Conservation (phyloP, 2,329 filamentous ascomycete species). For the Rhexocercosporidium sp. region DNA sequence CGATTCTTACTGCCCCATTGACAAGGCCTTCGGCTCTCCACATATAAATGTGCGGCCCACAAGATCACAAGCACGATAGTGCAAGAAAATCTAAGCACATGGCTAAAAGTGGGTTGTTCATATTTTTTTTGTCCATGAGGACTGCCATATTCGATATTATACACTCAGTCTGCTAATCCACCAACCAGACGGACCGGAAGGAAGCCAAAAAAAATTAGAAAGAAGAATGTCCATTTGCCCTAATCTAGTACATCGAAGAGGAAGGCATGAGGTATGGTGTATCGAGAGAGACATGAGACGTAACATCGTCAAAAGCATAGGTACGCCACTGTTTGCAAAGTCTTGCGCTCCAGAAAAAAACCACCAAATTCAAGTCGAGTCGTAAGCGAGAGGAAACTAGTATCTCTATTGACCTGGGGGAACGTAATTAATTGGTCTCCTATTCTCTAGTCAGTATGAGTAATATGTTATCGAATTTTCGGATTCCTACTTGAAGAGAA, state of each 20-base stretch:
- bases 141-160: slow-evolving; percentile 13
- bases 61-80: neutral
- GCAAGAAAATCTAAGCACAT: neutral
- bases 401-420: slow-evolving; percentile 35
- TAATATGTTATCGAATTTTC: neutral
- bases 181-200: neutral
- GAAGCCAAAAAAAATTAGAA: slow-evolving; percentile 20
- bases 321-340: slow-evolving; percentile 32
- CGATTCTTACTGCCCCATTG: neutral
- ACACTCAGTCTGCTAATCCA: slow-evolving; percentile 3
- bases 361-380: slow-evolving; percentile 35
- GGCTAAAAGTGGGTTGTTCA: neutral
- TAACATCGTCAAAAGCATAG: slow-evolving; percentile 42
- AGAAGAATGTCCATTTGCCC: slow-evolving; percentile 38
- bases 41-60: neutral
- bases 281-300: slow-evolving; percentile 41
- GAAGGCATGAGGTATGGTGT: slow-evolving; percentile 34
- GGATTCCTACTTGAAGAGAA: slow-evolving; percentile 88
- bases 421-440: slow-evolving; percentile 41
- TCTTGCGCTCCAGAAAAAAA: slow-evolving; percentile 36
- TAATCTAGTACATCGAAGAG: slow-evolving; percentile 40
- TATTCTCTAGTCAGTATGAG: slow-evolving; percentile 28
- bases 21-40: neutral
- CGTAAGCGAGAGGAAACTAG: slow-evolving; percentile 14
- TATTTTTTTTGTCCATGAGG: slow-evolving; percentile 13